phyloP scores from a whole-genome alignment of 1,284 basidiomycete species.

The Malassezia arunalokei region DNA sequence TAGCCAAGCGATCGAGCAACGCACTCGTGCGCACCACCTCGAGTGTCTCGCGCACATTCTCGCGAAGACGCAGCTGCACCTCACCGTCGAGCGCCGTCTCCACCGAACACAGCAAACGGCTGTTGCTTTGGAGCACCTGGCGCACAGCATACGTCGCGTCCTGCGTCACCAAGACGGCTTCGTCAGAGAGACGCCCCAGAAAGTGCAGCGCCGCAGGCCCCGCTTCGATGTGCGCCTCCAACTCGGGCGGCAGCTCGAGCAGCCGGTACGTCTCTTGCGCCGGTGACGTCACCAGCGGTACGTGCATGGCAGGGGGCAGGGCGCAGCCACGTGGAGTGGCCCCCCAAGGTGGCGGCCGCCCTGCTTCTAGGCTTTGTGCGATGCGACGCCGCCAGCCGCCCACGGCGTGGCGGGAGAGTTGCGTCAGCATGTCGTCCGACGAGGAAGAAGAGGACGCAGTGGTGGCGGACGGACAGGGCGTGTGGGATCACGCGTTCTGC shows the following conservation, averaged over 20 bases:
- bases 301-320: no score
- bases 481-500: constrained; percentile 16
- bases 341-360: no score
- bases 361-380: no score
- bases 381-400: no score
- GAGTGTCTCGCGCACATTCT: constrained; percentile 27
- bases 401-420: no score
- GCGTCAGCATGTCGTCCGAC: background rate
- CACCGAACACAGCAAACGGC: constrained; percentile 29
- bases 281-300: background rate
- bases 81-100: background rate
- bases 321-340: no score
- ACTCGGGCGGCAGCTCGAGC: constrained; percentile 27
- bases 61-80: constrained; percentile 18
- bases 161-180: constrained; percentile 35
- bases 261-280: constrained; percentile 6
- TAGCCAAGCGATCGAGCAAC: constrained; percentile 24
- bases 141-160: constrained; percentile 32
- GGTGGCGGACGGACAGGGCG: constrained; percentile 12
- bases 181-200: constrained; percentile 34
- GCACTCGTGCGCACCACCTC: constrained; percentile 34
- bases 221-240: constrained; percentile 20
- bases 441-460: constrained; percentile 4
- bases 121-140: constrained; percentile 37
- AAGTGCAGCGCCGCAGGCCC: constrained; percentile 22